These are phyloP conservation scores for Cerrena zonata DNA, from an alignment of 1,284 basidiomycete genomes.

Conservation along the genomic window DNA sequence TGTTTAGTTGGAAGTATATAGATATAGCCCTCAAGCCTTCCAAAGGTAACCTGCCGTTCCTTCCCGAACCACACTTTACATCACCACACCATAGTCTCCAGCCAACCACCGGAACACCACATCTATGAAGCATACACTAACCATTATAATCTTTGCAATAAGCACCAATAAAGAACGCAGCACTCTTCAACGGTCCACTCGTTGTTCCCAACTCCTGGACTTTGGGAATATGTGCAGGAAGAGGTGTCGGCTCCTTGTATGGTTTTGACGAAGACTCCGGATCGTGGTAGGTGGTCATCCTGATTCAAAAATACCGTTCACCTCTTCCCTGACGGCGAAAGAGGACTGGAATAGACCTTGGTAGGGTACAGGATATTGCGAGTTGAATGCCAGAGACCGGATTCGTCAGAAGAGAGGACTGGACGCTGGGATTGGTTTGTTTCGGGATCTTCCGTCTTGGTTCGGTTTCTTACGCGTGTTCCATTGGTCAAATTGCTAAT, in stretches of 20 bases:
- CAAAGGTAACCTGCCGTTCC: no score
- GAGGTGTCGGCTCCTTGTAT: constrained; percentile 68
- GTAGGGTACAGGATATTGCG: no score
- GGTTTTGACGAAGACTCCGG: constrained; percentile 37
- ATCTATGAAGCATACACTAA: constrained; percentile 35
- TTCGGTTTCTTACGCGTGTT: no score
- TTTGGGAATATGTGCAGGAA: constrained; percentile 71
- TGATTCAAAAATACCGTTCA: constrained; percentile 16
- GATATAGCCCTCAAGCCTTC: no score
- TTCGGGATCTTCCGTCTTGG: no score
- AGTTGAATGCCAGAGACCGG: not conserved
- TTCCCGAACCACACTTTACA: not conserved
- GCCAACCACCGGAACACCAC: not conserved
- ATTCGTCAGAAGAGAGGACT: not conserved
- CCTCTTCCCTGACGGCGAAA: not conserved
- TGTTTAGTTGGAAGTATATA: no score
- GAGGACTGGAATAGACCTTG: not conserved
- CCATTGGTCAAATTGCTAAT: not conserved
- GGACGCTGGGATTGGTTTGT: not conserved
- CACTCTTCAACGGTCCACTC: constrained; percentile 92
- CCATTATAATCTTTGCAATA: constrained; percentile 97
- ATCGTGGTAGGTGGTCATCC: constrained; percentile 50
- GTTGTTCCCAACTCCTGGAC: constrained; percentile 89
- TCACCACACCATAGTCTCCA: not conserved
- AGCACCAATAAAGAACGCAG: constrained; percentile 94